phyloP scores from a whole-genome alignment of 257 asterid genomes.

The Avicennia marina region DNA sequence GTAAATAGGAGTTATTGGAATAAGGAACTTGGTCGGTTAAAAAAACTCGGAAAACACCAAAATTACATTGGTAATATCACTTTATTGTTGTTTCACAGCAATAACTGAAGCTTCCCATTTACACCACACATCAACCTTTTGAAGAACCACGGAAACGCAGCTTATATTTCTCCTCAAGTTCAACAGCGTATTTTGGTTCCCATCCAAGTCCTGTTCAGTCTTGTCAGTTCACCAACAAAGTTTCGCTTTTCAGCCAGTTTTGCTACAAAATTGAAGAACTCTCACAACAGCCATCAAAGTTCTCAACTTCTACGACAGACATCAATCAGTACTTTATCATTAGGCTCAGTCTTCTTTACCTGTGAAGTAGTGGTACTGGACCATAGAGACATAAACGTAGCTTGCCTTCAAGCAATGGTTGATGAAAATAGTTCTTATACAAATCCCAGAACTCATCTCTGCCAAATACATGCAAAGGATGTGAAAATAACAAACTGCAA shows the following conservation, averaged over 20 bases:
- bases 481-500: background rate
- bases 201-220: too few relatives aligned
- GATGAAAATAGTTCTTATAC: slow-evolving; percentile 64
- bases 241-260: background rate
- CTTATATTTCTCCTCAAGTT: background rate
- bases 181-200: too few relatives aligned
- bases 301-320: background rate
- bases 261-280: slow-evolving; percentile 5
- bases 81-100: too few relatives aligned
- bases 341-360: slow-evolving; percentile 27
- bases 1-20: too few relatives aligned
- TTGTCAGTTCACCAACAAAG: background rate
- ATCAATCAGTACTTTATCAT: background rate
- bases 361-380: slow-evolving; percentile 29
- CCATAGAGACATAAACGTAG: slow-evolving; percentile 68
- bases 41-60: too few relatives aligned
- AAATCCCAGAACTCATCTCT: slow-evolving; percentile 97
- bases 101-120: slow-evolving; percentile 3
- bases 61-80: too few relatives aligned
- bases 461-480: slow-evolving; percentile 20
- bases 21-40: too few relatives aligned
- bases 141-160: background rate
- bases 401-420: slow-evolving; percentile 56
- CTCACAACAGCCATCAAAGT: background rate
- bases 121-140: background rate